Percentiles rank a stretch among this genome's conserved stretches.
Evolutionary conservation across 805 yeast species (phyloP).

Genomic region (Ascoidea rubescens): DNA sequence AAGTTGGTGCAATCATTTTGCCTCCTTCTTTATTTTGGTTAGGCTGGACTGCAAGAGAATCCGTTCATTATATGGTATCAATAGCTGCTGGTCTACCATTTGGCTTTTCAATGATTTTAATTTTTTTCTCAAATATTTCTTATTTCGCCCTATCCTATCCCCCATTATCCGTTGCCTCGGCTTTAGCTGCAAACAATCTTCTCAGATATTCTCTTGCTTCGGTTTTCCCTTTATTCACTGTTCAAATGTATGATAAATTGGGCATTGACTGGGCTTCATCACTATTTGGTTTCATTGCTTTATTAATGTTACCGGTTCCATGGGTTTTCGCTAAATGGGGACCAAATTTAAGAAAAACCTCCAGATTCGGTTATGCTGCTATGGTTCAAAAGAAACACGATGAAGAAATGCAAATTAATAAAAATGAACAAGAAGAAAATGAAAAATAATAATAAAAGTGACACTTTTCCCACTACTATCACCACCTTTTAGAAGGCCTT

Average conservation of each 20-base stretch:
- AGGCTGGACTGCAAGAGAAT: conserved; percentile 56
- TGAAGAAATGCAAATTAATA: conserved; percentile 24
- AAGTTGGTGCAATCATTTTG: conserved; percentile 52
- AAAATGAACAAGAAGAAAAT: too few species aligned
- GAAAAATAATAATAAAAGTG: too few species aligned
- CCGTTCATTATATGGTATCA: conserved; percentile 69
- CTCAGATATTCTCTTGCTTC: conserved; percentile 63
- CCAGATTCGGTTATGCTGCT: conserved; percentile 50
- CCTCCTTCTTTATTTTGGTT: conserved; percentile 69
- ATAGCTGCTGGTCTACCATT: conserved; percentile 65
- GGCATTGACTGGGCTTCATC: conserved; percentile 74
- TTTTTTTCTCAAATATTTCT: conserved; percentile 56
- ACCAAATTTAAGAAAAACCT: conserved; percentile 34
- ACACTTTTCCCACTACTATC: too few species aligned
- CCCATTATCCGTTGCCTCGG: conserved; percentile 69
- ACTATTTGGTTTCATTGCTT: conserved; percentile 45
- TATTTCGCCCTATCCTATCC: conserved; percentile 65
- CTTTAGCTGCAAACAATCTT: conserved; percentile 78
- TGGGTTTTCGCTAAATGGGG: conserved; percentile 55
- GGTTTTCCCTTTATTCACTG: conserved; percentile 73
- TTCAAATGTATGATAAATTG: conserved; percentile 66
- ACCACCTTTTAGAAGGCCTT: too few species aligned
- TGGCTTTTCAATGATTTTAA: conserved; percentile 60
- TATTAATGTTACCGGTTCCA: conserved; percentile 64
- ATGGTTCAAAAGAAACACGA: conserved; percentile 23